These are phyloP conservation scores for Dothiorella sarmentorum DNA, from an alignment of 2,329 filamentous ascomycete species.

Conservation along the genomic window DNA sequence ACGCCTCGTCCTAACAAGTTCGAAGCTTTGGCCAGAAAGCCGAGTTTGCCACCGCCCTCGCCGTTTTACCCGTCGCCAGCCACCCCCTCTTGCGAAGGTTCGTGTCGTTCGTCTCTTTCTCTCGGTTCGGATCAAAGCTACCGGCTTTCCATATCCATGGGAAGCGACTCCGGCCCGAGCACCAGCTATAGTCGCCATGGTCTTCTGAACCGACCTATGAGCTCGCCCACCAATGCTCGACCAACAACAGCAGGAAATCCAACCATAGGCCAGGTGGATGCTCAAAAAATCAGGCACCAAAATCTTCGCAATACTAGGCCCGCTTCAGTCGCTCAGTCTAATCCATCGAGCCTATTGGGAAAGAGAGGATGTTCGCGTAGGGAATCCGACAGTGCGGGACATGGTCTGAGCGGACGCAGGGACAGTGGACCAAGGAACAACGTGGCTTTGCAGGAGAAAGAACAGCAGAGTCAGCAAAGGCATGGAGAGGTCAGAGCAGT, in stretches of 20 bases:
- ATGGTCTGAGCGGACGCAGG: constrained; percentile 5
- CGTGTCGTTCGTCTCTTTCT: neutral
- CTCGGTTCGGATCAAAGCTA: neutral
- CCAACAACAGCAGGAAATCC: neutral
- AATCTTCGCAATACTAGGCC: neutral
- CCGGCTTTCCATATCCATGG: neutral
- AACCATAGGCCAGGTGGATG: neutral
- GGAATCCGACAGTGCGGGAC: neutral
- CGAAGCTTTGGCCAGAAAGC: constrained; percentile 10
- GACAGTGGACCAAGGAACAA: neutral
- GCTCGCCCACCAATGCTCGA: neutral
- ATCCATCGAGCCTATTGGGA: neutral
- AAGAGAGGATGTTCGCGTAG: neutral
- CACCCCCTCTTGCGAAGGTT: constrained; percentile 11
- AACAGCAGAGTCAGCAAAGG: neutral
- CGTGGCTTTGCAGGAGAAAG: neutral
- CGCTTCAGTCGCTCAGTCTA: neutral
- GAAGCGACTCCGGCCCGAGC: neutral
- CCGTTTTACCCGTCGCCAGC: constrained; percentile 5
- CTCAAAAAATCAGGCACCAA: neutral
- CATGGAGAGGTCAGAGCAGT: neutral
- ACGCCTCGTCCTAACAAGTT: constrained; percentile 54
- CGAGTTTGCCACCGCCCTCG: neutral
- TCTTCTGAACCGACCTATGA: neutral
- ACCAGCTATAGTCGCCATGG: neutral